Conservation (phyloP, 768 basidiomycete species). For the Suillus spraguei region DNA sequence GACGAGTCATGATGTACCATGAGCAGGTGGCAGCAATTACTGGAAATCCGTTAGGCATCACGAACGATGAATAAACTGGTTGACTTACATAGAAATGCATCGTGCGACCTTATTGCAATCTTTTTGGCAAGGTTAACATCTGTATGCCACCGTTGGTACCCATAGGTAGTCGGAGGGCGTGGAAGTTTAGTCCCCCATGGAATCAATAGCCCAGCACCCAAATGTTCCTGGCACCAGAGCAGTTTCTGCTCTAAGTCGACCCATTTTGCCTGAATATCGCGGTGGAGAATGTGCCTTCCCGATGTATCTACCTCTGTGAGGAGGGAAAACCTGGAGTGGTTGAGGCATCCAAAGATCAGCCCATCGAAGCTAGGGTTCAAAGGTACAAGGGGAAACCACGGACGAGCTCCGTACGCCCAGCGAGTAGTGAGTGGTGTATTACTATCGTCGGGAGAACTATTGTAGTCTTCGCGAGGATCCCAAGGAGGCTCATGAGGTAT, state of each 20-base stretch:
- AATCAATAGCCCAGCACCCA: background rate
- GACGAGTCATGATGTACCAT: background rate
- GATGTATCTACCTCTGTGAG: background rate
- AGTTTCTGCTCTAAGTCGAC: background rate
- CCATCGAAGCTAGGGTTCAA: background rate
- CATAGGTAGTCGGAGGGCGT: background rate
- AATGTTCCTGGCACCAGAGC: background rate
- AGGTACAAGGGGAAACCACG: constrained; percentile 1
- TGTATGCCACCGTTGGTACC: background rate
- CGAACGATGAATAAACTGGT: background rate
- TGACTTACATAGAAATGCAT: constrained; percentile 3
- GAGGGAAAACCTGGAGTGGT: background rate
- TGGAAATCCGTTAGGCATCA: background rate
- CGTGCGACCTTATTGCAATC: background rate
- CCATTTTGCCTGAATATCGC: background rate
- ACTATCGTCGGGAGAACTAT: background rate
- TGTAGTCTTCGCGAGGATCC: background rate
- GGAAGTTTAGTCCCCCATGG: background rate
- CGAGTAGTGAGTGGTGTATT: background rate
- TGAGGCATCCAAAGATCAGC: constrained; percentile 1
- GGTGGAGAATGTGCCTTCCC: background rate
- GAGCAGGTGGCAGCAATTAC: background rate
- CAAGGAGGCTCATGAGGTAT: background rate
- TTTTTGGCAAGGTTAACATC: background rate
- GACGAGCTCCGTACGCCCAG: background rate